Evolutionary conservation across 108 stramenopile genomes (phyloP).

Genomic region (Epithemia pelagica): DNA sequence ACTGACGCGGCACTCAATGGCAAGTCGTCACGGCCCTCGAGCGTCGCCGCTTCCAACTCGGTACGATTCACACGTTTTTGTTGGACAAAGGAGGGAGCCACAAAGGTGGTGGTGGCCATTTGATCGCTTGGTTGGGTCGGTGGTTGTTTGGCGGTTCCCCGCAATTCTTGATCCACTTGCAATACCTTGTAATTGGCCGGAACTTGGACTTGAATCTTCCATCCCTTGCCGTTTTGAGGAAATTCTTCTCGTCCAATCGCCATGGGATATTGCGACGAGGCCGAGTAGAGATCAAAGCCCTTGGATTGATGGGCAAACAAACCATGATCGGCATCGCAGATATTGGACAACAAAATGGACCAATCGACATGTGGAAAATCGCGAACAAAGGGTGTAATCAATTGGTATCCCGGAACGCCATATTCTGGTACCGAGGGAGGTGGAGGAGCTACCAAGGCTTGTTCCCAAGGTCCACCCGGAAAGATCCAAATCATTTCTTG

Average conservation of each 20-base stretch:
- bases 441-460: constrained; percentile 22
- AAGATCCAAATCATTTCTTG: constrained; percentile 61
- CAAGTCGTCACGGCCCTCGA: constrained; percentile 1
- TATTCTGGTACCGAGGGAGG: constrained; percentile 57
- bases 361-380: constrained; percentile 65
- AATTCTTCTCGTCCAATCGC: constrained; percentile 12
- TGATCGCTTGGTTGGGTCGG: constrained; percentile 28
- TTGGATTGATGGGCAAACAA: constrained; percentile 52
- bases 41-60: constrained; percentile 25
- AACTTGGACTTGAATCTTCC: constrained; percentile 31
- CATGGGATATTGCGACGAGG: constrained; percentile 26
- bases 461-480: constrained; percentile 31
- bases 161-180: constrained; percentile 23
- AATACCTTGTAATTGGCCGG: constrained; percentile 37
- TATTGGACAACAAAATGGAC: constrained; percentile 61
- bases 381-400: constrained; percentile 25
- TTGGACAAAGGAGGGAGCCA: neutral
- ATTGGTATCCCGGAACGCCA: constrained; percentile 30
- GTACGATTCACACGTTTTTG: constrained; percentile 7
- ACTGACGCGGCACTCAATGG: constrained; percentile 2
- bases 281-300: constrained; percentile 58
- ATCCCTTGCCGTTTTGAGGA: constrained; percentile 31
- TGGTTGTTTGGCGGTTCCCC: constrained; percentile 19
- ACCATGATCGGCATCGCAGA: constrained; percentile 69
- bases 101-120: constrained; percentile 19